Evolutionary conservation across 495 filamentous ascomycete genomes (phyloP), one percentile per base, ranked within the genome.

Genomic region (Astrothelium subdiscretum): DNA sequence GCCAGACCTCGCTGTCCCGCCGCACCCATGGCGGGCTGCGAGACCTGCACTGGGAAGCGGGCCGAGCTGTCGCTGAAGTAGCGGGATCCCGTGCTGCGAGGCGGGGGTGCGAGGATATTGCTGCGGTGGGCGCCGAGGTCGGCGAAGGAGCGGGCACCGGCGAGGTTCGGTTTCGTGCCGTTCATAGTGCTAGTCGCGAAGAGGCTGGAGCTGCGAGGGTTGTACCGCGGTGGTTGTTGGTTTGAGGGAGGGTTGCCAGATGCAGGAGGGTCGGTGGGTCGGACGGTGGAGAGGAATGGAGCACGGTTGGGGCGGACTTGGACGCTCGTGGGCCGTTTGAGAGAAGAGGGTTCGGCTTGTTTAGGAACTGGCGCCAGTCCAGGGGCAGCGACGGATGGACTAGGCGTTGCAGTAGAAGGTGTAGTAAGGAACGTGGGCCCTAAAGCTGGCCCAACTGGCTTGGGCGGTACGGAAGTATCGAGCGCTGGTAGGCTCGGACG

Each of bases 231-330:
- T 63, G 24, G 62, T 60, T 2, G 63, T 61, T 32, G 70, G 32
- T 43, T 60, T 63, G 12, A 57, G 61, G 18, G 67, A 59, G 13
- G 72, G 62, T 58, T 32, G 64, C 26, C 67, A 57, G 20, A 68
- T 61, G 44, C 32, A 27, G 65, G 59, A 35, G 32, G 60, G 29
- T 27, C 12, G 32, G 52, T 62, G 27, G 62, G 32, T 15, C 65
- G 64, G 0, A 35, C 31, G 31, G 57, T 35, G n/a, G 64, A 65
- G 27, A 73, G 66, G 61, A 73, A 73, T 3, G 71, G 73, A 3
- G 72, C 69, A 18, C 58, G 66, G 51, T 69, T 68, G 13, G 72
- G 64, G 20, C 73, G 66, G 44, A 73, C 68, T 63, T 73, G 73
- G 59, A 75, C 61, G 61, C 63, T 70, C 15, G 61, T 67, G 1